phyloP scores from a whole-genome alignment of 192 early-diverging fungal genomes.

The Diversispora epigaea region DNA sequence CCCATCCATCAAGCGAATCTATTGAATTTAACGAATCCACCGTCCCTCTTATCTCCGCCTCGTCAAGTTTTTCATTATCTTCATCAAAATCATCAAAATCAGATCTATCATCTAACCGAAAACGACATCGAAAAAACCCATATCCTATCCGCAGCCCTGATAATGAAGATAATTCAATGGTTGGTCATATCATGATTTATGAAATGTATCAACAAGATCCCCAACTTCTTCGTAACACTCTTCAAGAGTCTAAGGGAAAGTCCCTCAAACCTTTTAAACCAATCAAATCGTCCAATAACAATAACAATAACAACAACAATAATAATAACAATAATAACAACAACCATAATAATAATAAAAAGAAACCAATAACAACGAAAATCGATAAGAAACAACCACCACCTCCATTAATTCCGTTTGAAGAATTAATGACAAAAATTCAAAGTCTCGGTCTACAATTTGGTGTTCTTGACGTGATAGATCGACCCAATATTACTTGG shows the following conservation, averaged over 20 bases:
- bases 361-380: slow-evolving; percentile 16
- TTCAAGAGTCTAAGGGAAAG: too few species aligned
- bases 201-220: too few species aligned
- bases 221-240: too few species aligned
- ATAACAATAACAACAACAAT: not conserved
- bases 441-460: not conserved
- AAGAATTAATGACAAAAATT: not conserved
- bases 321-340: not conserved
- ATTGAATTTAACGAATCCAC: too few species aligned
- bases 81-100: not conserved
- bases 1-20: too few species aligned
- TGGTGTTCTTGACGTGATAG: not conserved
- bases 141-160: not conserved
- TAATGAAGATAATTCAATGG: not conserved
- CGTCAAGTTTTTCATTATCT: not conserved
- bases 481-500: slow-evolving; percentile 16
- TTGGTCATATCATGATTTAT: too few species aligned
- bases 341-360: not conserved
- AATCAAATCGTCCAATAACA: too few species aligned
- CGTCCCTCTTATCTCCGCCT: too few species aligned
- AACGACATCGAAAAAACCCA: slow-evolving; percentile 17
- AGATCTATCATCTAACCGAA: not conserved
- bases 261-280: too few species aligned
- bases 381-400: slow-evolving; percentile 16
- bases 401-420: not conserved